phyloP scores from a whole-genome alignment of 1,284 basidiomycete genomes.

The Paramarasmius palmivorus region DNA sequence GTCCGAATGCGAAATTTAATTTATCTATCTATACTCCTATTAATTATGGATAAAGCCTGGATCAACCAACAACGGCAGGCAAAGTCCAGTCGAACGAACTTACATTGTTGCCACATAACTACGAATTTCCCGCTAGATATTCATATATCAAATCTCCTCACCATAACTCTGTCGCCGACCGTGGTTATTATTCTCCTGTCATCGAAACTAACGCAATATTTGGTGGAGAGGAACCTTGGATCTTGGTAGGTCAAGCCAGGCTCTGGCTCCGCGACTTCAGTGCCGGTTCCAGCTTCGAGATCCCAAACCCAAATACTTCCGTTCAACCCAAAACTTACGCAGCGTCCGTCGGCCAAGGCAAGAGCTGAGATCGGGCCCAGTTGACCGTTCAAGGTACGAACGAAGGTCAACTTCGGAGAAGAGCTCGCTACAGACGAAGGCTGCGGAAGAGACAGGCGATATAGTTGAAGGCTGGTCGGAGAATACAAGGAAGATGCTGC shows the following conservation, averaged over 20 bases:
- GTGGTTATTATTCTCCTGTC: conserved; percentile 69
- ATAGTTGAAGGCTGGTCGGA: conserved; percentile 64
- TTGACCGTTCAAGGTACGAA: conserved; percentile 69
- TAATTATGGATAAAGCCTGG: no score
- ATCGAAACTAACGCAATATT: conserved; percentile 61
- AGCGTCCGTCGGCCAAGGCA: conserved; percentile 75
- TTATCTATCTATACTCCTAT: no score
- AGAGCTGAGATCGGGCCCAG: conserved; percentile 64
- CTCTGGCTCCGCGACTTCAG: conserved; percentile 49
- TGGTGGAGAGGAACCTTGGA: conserved; percentile 30
- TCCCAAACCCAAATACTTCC: conserved; percentile 85
- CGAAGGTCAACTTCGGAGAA: conserved; percentile 65
- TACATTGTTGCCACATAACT: no score
- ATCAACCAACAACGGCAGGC: no score
- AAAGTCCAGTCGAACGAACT: no score
- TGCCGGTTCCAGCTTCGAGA: conserved; percentile 65
- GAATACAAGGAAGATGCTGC: conserved; percentile 41
- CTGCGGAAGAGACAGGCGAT: conserved; percentile 66
- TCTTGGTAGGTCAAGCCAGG: conserved; percentile 15
- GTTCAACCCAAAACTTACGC: conserved; percentile 68
- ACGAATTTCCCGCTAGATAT: conserved; percentile 7
- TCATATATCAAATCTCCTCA: conserved; percentile 71
- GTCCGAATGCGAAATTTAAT: no score
- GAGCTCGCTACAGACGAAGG: conserved; percentile 46
- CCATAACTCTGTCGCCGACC: conserved; percentile 49